These are phyloP conservation scores for Aspergillus sp. DNA, from an alignment of 2,329 filamentous ascomycete genomes.

Conservation along the genomic window DNA sequence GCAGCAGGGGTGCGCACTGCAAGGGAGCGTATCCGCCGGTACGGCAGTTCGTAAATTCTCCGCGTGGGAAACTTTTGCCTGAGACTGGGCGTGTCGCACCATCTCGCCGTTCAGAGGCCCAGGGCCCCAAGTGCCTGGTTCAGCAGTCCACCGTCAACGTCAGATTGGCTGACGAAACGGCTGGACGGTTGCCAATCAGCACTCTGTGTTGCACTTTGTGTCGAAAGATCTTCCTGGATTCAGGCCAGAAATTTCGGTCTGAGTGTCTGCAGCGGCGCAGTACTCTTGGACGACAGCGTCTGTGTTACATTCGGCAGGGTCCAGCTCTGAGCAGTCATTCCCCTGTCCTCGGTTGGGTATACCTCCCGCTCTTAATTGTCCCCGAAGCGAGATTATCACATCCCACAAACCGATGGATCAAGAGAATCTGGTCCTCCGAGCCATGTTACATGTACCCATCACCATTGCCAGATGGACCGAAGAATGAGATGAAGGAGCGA, in stretches of 20 bases:
- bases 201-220: background rate
- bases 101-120: background rate
- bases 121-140: slow-evolving; percentile 3
- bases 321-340: background rate
- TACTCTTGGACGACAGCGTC: background rate
- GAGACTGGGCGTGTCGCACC: slow-evolving; percentile 12
- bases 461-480: background rate
- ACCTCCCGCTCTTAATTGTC: background rate
- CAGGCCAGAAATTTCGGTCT: slow-evolving; percentile 4
- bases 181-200: slow-evolving; percentile 8
- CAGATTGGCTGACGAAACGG: slow-evolving; percentile 4
- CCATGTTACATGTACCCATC: background rate
- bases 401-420: background rate
- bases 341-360: background rate
- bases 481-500: background rate
- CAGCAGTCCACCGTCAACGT: background rate
- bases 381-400: background rate
- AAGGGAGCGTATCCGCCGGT: background rate
- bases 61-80: background rate
- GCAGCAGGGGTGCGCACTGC: no score
- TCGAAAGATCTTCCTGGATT: background rate
- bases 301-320: slow-evolving; percentile 5
- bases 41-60: background rate
- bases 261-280: background rate
- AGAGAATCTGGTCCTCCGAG: no score